These are phyloP conservation scores for Globisporangium canariense DNA, from an alignment of 352 stramenopile genomes.

Conservation along the genomic window DNA sequence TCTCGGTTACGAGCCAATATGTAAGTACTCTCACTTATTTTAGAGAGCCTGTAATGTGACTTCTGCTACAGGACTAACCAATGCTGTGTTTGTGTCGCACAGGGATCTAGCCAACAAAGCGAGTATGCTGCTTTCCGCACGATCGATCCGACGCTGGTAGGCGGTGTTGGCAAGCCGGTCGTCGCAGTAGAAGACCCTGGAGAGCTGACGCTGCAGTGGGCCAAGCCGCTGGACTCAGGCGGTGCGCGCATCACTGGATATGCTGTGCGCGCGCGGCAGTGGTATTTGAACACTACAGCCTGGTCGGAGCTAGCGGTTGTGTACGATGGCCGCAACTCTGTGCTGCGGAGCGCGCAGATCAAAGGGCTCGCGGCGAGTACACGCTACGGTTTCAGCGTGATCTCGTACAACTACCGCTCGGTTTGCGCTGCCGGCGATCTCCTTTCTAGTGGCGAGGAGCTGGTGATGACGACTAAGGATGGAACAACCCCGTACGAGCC, in stretches of 20 bases:
- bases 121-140: slow-evolving; percentile 28
- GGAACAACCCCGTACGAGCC: slow-evolving; percentile 37
- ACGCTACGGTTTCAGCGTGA: slow-evolving; percentile 43
- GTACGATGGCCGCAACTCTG: slow-evolving; percentile 36
- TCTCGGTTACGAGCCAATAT: slow-evolving; percentile 16
- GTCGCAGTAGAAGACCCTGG: slow-evolving; percentile 40
- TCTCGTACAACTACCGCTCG: slow-evolving; percentile 42
- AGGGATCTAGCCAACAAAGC: slow-evolving; percentile 36
- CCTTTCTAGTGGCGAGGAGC: slow-evolving; percentile 23
- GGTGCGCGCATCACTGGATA: slow-evolving; percentile 49
- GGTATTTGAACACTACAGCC: slow-evolving; percentile 19
- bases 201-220: slow-evolving; percentile 42
- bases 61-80: neutral
- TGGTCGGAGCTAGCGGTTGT: slow-evolving; percentile 31
- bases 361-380: slow-evolving; percentile 33
- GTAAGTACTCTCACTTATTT: slow-evolving; percentile 12
- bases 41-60: neutral
- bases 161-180: slow-evolving; percentile 22
- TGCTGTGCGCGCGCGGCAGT: slow-evolving; percentile 23
- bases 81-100: neutral
- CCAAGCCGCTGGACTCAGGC: slow-evolving; percentile 34
- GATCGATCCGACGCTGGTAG: slow-evolving; percentile 24
- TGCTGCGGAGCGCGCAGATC: slow-evolving; percentile 22
- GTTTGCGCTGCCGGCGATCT: slow-evolving; percentile 32
- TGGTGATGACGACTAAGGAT: slow-evolving; percentile 35